Conservation (phyloP, 208 protist genomes). For the Leishmania tarentolae region DNA sequence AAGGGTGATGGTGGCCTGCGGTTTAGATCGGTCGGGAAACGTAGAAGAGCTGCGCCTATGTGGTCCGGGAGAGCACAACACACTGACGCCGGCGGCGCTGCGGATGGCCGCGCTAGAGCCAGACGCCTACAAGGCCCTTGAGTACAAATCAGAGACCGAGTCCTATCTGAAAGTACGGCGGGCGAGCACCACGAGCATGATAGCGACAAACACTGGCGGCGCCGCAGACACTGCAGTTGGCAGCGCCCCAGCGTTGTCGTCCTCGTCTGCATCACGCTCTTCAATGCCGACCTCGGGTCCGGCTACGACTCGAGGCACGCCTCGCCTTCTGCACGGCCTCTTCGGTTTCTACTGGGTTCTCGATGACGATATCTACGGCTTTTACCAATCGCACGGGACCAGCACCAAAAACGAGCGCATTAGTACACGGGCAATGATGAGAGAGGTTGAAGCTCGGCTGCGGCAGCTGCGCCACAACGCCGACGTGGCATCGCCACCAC, state of each 20-base stretch:
- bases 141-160: slow-evolving; percentile 12
- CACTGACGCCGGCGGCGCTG: slow-evolving; percentile 24
- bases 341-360: slow-evolving; percentile 84
- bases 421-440: slow-evolving; percentile 60
- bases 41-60: slow-evolving; percentile 44
- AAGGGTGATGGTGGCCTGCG: slow-evolving; percentile 39
- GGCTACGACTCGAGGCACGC: slow-evolving; percentile 12
- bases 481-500: slow-evolving; percentile 17
- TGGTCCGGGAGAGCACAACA: slow-evolving; percentile 24
- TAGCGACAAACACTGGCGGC: not conserved
- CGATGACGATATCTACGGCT: slow-evolving; percentile 88
- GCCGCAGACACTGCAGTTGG: not conserved
- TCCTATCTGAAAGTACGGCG: slow-evolving; percentile 14
- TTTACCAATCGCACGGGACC: slow-evolving; percentile 31
- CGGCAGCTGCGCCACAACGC: slow-evolving; percentile 38
- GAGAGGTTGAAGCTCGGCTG: slow-evolving; percentile 55
- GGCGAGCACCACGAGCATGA: not conserved
- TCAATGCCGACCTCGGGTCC: not conserved
- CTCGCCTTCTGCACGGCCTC: slow-evolving; percentile 41
- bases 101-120: slow-evolving; percentile 15
- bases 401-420: slow-evolving; percentile 54
- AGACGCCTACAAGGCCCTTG: slow-evolving; percentile 19
- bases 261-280: not conserved
- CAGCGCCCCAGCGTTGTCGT: not conserved
- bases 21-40: slow-evolving; percentile 42